Evolutionary conservation across 2,329 filamentous ascomycete species (phyloP), one percentile per base, ranked within the genome.

Genomic region (Apiospora phragmitis): DNA sequence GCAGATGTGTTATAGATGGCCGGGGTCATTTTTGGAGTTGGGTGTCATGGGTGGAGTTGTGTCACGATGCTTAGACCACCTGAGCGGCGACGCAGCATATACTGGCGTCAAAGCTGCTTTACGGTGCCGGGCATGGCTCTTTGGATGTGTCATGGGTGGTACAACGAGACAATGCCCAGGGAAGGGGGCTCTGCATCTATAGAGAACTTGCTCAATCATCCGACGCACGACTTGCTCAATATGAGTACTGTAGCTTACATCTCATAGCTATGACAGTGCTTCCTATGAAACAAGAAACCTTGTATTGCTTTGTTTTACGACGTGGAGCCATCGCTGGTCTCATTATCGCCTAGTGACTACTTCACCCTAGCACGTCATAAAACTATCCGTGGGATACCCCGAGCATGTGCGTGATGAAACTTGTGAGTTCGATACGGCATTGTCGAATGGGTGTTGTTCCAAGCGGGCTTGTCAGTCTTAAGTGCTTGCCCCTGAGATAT

Each of bases 11-110:
- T 38, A 62, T 62, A 62, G 55, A 62, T 38, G 55, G 55, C 55
- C 55, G 55, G 32, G n/a, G 55, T 62, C 55, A 24, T 59, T 38
- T 32, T 62, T 62, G 55, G 55, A 35, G 55, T 62, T 62, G 38
- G 55, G 55, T 38, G 55, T 62, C 21, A 38, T 62, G 32, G 55
- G 55, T 62, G 55, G 55, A 24, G 18, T 24, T 62, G 29, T 62
- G 55, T 62, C 32, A 62, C 55, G 18, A 62, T 62, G 55, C 32
- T 62, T 35, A 21, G 21, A 38, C 24, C 55, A 38, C 32, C 18
- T 38, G 55, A 38, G 55, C 55, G 32, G 55, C 55, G 55, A 62
- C 55, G 55, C 55, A 38, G 29, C 55, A 38, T 62, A 62, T 62
- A 62, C 38, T 62, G 32, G 55, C 55, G 55, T 62, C 55, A 4